Evolutionary conservation across 1,284 basidiomycete genomes (phyloP), one percentile per base, ranked within the genome.

Genomic region (Tilletia horrida): DNA sequence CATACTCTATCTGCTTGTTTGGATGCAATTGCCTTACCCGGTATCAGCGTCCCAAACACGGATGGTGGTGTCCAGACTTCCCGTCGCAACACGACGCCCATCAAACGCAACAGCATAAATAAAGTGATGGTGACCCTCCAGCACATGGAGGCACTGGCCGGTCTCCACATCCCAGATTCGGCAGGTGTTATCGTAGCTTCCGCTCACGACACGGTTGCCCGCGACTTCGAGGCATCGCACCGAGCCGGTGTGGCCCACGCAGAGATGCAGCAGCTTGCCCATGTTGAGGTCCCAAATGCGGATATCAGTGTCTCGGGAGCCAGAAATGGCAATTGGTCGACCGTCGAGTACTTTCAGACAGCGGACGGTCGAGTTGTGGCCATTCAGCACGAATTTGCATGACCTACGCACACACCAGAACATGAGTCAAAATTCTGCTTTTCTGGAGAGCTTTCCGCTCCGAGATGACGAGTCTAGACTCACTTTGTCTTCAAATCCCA

Each of bases 51-150:
- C 71, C 78, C 79, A 82, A 16, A 82, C 76, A 21, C 80, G 75
- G 40, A 81, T 78, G 18, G 79, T 81, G 45, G 76, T 76, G 65
- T 82, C 80, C 31, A 97, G 84, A 50, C 90, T 91, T 2, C 94
- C 95, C 4, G 91, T 92, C 0, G 90, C 92, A 43, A 97, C 87
- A 31, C 88, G 85, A 27, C 88, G 84, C 1, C 95, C 94, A 78
- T 97, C 93, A 73, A 93, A 97, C 0, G 93, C 92, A 25, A 97
- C 90, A 0, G 90, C 89, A 80, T 97, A 97, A 47, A 98, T 91
- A 83, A 95, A 91, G 78, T 92, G 89, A 71, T 89, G 88, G 82
- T 98, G 95, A 0, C 95, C 95, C n/a, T 86, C 81, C 45, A 97
- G 87, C 25, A 92, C 87, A 69, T 91, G 90, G 47, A 95, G 73